Evolutionary conservation across 2,329 filamentous ascomycete species (phyloP).

Genomic region (Monosporascus ibericus): DNA sequence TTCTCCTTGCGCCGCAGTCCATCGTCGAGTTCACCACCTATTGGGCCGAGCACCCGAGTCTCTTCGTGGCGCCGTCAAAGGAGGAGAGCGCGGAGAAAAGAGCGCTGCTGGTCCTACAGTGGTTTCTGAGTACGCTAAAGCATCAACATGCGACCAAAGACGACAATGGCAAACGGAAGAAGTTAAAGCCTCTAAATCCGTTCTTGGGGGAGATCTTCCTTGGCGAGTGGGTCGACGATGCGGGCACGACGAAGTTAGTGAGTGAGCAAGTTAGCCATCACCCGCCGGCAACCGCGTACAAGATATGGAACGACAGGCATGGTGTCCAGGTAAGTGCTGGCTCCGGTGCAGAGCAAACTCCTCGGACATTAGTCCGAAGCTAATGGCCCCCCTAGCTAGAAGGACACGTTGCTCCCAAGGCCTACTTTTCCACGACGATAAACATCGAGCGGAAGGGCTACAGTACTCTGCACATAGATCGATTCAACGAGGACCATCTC

Average conservation of each 20-base stretch:
- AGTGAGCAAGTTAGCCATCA: constrained; percentile 96
- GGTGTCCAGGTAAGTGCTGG: constrained; percentile 46
- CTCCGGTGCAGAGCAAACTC: background rate
- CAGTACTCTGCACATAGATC: constrained; percentile 64
- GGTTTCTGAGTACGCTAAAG: constrained; percentile 91
- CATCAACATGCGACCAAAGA: constrained; percentile 73
- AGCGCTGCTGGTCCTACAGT: constrained; percentile 83
- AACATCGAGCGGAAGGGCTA: constrained; percentile 93
- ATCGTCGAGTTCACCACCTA: constrained; percentile 77
- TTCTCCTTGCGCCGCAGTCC: constrained; percentile 73
- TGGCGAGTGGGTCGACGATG: constrained; percentile 79
- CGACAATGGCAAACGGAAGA: constrained; percentile 81
- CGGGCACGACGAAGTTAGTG: constrained; percentile 76
- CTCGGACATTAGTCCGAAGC: background rate
- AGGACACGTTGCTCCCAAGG: constrained; percentile 95
- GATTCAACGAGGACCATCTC: constrained; percentile 51
- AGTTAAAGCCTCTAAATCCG: constrained; percentile 87
- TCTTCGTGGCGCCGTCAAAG: constrained; percentile 76
- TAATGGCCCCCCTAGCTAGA: constrained; percentile 40
- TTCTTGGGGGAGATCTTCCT: constrained; percentile 94
- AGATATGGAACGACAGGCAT: constrained; percentile 79
- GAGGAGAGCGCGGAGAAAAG: constrained; percentile 78
- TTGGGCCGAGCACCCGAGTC: constrained; percentile 70
- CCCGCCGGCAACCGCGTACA: constrained; percentile 90
- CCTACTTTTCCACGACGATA: constrained; percentile 89